Conservation (phyloP, 306 rosid genomes). For the Dicorynia guianensis region DNA sequence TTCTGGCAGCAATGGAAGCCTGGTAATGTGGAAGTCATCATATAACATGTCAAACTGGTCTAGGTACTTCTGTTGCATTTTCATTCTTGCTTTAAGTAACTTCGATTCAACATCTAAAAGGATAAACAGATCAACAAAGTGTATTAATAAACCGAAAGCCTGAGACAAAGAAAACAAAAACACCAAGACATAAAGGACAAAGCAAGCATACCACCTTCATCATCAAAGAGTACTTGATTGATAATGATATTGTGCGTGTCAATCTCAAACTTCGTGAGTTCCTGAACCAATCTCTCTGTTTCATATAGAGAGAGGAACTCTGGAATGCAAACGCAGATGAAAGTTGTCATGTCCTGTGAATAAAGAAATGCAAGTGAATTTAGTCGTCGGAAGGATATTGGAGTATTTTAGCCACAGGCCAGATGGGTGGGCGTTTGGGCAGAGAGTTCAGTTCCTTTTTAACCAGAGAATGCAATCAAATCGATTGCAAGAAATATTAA, state of each 20-base stretch:
- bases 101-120: constrained; percentile 63
- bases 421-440: no score
- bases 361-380: constrained; percentile 29
- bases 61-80: constrained; percentile 75
- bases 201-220: constrained; percentile 55
- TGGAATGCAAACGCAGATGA: constrained; percentile 80
- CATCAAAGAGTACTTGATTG: constrained; percentile 70
- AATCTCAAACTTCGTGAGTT: constrained; percentile 74
- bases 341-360: constrained; percentile 78
- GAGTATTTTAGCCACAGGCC: neutral
- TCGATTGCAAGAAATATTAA: neutral
- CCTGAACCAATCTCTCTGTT: constrained; percentile 83
- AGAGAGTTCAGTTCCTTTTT: neutral
- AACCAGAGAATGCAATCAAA: neutral
- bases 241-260: constrained; percentile 78
- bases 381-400: neutral
- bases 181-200: neutral
- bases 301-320: constrained; percentile 80
- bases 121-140: neutral
- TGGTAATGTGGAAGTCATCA: constrained; percentile 74
- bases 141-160: neutral
- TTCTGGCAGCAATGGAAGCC: constrained; percentile 71
- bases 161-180: neutral
- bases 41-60: constrained; percentile 80
- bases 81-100: constrained; percentile 78